Percentiles rank a stretch among this genome's conserved stretches.
Conservation (phyloP, 2,329 filamentous ascomycete genomes). For the Colletotrichum sp. region DNA sequence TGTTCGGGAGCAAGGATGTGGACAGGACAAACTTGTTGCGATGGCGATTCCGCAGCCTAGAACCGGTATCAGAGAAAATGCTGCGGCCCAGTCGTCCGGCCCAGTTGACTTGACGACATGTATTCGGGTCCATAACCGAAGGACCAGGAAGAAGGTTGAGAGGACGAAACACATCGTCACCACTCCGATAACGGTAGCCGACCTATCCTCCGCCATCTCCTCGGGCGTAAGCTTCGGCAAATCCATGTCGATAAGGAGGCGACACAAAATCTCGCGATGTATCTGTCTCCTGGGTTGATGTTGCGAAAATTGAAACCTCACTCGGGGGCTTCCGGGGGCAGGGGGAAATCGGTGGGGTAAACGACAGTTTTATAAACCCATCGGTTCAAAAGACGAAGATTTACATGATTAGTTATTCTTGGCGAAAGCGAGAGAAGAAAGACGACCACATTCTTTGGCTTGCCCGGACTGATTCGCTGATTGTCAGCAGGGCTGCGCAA, state of each 20-base stretch:
- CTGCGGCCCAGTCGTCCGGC: constrained; percentile 28
- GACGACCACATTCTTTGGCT: neutral
- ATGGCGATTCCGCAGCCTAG: neutral
- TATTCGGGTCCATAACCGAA: constrained; percentile 29
- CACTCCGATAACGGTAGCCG: constrained; percentile 19
- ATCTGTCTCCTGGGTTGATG: neutral
- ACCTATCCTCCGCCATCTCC: constrained; percentile 10
- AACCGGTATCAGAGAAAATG: constrained; percentile 21
- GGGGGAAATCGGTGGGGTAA: neutral
- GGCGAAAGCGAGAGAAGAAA: neutral
- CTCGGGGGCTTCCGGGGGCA: neutral
- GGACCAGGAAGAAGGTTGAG: constrained; percentile 18
- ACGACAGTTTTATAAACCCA: neutral
- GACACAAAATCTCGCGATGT: neutral
- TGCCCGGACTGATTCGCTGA: neutral
- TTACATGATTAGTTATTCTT: neutral
- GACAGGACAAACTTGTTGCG: neutral
- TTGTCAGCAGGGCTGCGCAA: neutral
- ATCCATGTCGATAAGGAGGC: neutral
- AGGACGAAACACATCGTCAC: constrained; percentile 25
- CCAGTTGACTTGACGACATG: constrained; percentile 30
- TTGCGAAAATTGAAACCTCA: neutral
- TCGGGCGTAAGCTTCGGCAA: constrained; percentile 3
- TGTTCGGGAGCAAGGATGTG: too few species aligned
- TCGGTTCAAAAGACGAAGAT: neutral